A percentile compares a stretch with the other conserved stretches of the same genome.
Evolutionary conservation across 176 grass and related monocot genomes (phyloP).

Genomic region (Puya raimondii): DNA sequence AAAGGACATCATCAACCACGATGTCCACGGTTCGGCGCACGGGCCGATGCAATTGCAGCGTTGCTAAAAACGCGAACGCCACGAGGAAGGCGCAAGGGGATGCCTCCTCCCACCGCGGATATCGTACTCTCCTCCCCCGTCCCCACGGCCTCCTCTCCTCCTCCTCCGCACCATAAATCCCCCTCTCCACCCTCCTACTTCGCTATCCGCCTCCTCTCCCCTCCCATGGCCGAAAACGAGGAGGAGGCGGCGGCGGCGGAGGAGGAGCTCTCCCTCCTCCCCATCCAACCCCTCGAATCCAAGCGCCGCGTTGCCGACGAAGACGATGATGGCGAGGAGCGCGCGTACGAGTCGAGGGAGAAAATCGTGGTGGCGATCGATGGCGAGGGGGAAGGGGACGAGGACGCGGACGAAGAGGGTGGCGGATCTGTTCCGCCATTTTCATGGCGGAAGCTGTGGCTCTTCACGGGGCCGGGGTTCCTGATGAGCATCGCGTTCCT

Average conservation of each 20-base stretch:
- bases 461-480: constrained; percentile 87
- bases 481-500: constrained; percentile 98
- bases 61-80: no score
- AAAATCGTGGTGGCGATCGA: constrained; percentile 58
- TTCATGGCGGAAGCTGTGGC: constrained; percentile 95
- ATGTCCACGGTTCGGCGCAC: no score
- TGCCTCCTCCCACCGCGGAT: not conserved
- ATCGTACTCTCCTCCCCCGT: no score
- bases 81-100: no score
- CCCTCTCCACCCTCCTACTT: not conserved
- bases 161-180: not conserved
- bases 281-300: not conserved
- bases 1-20: no score
- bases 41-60: no score
- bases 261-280: constrained; percentile 50
- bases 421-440: constrained; percentile 32
- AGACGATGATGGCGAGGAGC: constrained; percentile 43
- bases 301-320: not conserved
- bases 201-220: not conserved
- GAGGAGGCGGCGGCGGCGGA: constrained; percentile 6
- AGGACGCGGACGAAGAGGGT: constrained; percentile 12
- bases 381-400: constrained; percentile 16
- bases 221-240: not conserved
- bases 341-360: constrained; percentile 60
- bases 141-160: not conserved